Percentiles rank a stretch among this genome's conserved stretches.
Evolutionary conservation across 2,329 filamentous ascomycete genomes (phyloP).

Genomic region (Xylaria digitata): DNA sequence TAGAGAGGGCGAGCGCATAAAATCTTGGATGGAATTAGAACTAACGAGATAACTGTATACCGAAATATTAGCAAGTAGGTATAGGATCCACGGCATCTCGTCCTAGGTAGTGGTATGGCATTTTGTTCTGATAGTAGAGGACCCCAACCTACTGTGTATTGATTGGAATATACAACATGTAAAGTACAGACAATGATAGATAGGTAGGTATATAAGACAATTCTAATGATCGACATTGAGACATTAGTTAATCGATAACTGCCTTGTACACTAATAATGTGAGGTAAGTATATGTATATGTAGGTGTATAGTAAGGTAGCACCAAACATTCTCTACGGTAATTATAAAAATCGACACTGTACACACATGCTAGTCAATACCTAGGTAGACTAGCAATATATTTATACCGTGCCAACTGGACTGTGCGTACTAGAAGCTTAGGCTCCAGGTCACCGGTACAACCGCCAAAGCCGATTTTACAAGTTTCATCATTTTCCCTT

Average conservation of each 20-base stretch:
- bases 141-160: neutral
- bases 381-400: neutral
- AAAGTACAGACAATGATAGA: neutral
- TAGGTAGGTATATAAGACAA: neutral
- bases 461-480: neutral
- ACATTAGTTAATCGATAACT: neutral
- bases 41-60: neutral
- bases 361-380: neutral
- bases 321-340: too few species aligned
- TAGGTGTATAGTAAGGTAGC: too few species aligned
- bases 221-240: neutral
- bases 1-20: neutral
- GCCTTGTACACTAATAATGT: neutral
- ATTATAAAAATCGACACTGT: too few species aligned
- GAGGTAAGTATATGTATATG: too few species aligned
- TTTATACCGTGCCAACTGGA: constrained; percentile 12
- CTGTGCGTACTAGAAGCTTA: constrained; percentile 10
- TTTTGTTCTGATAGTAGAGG: neutral
- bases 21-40: neutral
- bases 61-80: neutral
- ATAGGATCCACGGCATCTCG: neutral
- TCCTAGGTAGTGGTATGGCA: neutral
- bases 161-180: neutral
- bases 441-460: neutral
- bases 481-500: constrained; percentile 3